These are phyloP conservation scores for Bimuria novae-zelandiae DNA, from an alignment of 2,329 filamentous ascomycete genomes.

Conservation along the genomic window DNA sequence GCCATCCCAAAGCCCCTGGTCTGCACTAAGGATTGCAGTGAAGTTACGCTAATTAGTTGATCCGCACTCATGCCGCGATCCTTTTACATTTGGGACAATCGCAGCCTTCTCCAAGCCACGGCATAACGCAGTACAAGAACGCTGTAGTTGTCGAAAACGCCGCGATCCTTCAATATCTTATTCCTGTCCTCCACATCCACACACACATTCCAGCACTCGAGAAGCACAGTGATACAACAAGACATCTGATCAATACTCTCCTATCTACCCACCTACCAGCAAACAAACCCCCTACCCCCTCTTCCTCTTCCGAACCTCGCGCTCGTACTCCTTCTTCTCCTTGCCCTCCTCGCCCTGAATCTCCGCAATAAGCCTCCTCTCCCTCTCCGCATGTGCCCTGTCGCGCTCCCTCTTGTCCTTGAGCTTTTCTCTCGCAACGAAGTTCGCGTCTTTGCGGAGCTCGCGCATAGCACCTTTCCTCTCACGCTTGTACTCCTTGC, in stretches of 20 bases:
- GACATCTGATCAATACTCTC: not conserved
- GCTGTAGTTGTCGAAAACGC: too few relatives aligned
- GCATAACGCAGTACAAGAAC: too few relatives aligned
- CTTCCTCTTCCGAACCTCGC: constrained; percentile 78
- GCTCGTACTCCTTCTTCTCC: constrained; percentile 86
- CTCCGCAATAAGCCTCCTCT: constrained; percentile 86
- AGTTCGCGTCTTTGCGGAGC: constrained; percentile 91
- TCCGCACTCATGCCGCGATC: too few relatives aligned
- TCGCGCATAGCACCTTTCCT: constrained; percentile 93
- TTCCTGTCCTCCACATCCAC: too few relatives aligned
- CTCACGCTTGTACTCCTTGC: constrained; percentile 91
- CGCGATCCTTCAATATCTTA: too few relatives aligned
- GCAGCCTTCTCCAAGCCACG: too few relatives aligned
- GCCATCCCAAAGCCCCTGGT: too few relatives aligned
- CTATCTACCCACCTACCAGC: not conserved
- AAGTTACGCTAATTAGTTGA: too few relatives aligned
- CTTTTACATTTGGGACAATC: too few relatives aligned
- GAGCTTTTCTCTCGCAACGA: constrained; percentile 88
- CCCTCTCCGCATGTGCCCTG: constrained; percentile 94
- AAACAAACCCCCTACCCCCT: constrained; percentile 7
- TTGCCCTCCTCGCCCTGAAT: constrained; percentile 92
- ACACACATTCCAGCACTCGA: not conserved
- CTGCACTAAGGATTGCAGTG: too few relatives aligned
- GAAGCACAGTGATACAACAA: too few relatives aligned
- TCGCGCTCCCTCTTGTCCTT: constrained; percentile 92